phyloP scores from a whole-genome alignment of 2,329 filamentous ascomycete genomes.

The Diaporthe velutina region DNA sequence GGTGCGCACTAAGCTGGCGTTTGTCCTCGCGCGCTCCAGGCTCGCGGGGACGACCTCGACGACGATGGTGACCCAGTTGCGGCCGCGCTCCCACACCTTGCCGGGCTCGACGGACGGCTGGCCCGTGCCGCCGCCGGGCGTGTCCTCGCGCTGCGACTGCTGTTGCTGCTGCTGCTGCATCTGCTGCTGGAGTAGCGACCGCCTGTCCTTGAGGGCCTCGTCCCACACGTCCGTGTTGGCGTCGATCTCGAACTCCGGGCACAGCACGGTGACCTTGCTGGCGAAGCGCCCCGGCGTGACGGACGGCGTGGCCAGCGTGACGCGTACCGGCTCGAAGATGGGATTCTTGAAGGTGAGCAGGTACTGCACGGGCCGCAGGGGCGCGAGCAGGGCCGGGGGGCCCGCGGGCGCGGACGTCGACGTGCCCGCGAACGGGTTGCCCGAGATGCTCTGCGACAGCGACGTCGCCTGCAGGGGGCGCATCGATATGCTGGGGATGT shows the following conservation, averaged over 20 bases:
- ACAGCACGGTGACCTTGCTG: slow-evolving; percentile 89
- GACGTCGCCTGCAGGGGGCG: slow-evolving; percentile 64
- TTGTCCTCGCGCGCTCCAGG: slow-evolving; percentile 54
- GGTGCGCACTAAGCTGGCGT: slow-evolving; percentile 31
- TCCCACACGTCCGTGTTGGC: slow-evolving; percentile 92
- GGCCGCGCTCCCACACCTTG: slow-evolving; percentile 94
- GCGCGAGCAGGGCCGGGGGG: slow-evolving; percentile 59
- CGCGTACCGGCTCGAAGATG: slow-evolving; percentile 89
- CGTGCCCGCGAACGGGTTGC: slow-evolving; percentile 34
- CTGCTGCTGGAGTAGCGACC: slow-evolving; percentile 47
- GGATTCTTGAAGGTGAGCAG: slow-evolving; percentile 93
- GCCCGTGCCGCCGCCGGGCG: slow-evolving; percentile 52
- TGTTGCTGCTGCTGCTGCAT: slow-evolving; percentile 44
- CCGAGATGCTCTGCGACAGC: slow-evolving; percentile 40
- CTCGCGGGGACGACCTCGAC: slow-evolving; percentile 85
- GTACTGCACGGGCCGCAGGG: slow-evolving; percentile 78
- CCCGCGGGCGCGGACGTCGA: slow-evolving; percentile 28
- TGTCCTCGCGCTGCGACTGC: slow-evolving; percentile 55
- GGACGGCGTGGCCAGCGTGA: slow-evolving; percentile 88
- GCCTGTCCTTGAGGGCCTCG: slow-evolving; percentile 78
- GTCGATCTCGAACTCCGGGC: slow-evolving; percentile 93
- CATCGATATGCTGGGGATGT: slow-evolving; percentile 86
- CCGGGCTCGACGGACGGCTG: slow-evolving; percentile 82
- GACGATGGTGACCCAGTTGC: slow-evolving; percentile 96
- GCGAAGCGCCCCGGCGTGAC: slow-evolving; percentile 82